Base-by-base conservation (phyloP, 805 yeast species). In the Candida adriatica region DNA sequence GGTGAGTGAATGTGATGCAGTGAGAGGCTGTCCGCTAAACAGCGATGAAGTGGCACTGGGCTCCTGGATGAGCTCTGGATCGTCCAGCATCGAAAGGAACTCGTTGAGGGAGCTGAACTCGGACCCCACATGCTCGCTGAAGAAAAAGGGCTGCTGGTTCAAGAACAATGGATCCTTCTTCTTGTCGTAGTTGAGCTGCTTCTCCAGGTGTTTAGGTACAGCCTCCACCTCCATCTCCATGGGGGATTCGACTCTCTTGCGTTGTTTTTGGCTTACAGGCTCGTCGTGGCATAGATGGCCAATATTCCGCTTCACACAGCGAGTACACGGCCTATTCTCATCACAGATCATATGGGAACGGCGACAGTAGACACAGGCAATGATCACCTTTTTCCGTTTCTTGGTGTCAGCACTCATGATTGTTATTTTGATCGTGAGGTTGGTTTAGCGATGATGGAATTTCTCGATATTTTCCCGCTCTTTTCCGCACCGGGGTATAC, bases 321-420 rank as follows among this genome's bases (percentile, higher is more conserved):
- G 65, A 30, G 76, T 71, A 49, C 95, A 84, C 6, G 92, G 79
- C 41, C 60, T 68, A 76, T 47, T 85, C 25, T 77, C 80, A 54
- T 87, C 95, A 59, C 97, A 88, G 18, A 86, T 82, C 88, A 88
- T 84, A 55, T 88, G 97, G 0, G 95, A 84, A 33, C 97, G 64
- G 24, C 96, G 72, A 53, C 96, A 88, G 51, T 83, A 88, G 1
- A 88, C 81, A 59, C 97, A 88, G 0, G 97, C 94, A 18, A 48
- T 48, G 11, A 41, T 42, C 3, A 42, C 53, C 30, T 48, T 48
- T 45, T 76, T 74, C 48, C 70, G 60, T 53, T 66, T n/a, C n/a
- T n/a, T n/a, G n/a, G n/a, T n/a, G n/a, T n/a, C n/a, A n/a, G n/a
- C n/a, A n/a, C n/a, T n/a, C n/a, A n/a, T n/a, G n/a, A n/a, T n/a